These are phyloP conservation scores for Heritiera fomes DNA, from an alignment of 345 rosid genomes.

Conservation along the genomic window DNA sequence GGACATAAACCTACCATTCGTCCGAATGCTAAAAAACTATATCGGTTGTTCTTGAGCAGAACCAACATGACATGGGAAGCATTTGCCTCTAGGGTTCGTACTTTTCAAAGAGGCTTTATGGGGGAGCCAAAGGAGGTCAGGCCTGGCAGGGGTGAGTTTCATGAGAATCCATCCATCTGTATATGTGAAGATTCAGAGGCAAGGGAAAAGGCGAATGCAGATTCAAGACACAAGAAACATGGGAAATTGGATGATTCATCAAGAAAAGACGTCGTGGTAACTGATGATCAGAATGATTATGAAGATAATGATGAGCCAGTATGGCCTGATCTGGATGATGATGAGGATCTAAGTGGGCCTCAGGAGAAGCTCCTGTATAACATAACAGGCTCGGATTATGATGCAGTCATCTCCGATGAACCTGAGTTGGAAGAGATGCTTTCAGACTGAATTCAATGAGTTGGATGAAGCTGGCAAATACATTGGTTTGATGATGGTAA, in stretches of 20 bases:
- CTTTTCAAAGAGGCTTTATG: slow-evolving; percentile 88
- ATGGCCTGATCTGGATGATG: slow-evolving; percentile 63
- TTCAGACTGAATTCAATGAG: slow-evolving; percentile 54
- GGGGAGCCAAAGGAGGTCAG: slow-evolving; percentile 94
- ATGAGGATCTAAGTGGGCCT: slow-evolving; percentile 50
- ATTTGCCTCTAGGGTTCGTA: slow-evolving; percentile 72
- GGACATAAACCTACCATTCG: slow-evolving; percentile 95
- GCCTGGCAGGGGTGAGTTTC: slow-evolving; percentile 97
- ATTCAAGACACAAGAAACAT: slow-evolving; percentile 41
- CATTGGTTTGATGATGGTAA: slow-evolving; percentile 9
- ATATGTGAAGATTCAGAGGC: slow-evolving; percentile 70
- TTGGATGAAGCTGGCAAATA: not conserved
- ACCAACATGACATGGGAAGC: slow-evolving; percentile 81
- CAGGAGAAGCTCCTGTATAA: slow-evolving; percentile 43
- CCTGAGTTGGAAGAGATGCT: slow-evolving; percentile 82
- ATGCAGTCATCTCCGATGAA: slow-evolving; percentile 55
- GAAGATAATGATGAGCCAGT: slow-evolving; percentile 62
- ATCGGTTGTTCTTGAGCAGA: slow-evolving; percentile 66
- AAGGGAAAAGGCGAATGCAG: slow-evolving; percentile 43
- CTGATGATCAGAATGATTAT: slow-evolving; percentile 42
- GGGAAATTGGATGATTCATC: slow-evolving; percentile 44
- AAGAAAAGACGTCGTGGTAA: slow-evolving; percentile 34
- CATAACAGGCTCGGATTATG: slow-evolving; percentile 62
- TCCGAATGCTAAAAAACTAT: slow-evolving; percentile 87
- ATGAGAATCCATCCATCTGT: slow-evolving; percentile 92